Percentiles rank a stretch among this genome's conserved stretches.
Conservation (phyloP, 148 eudicot genomes). For the Vaccinium myrtillus region DNA sequence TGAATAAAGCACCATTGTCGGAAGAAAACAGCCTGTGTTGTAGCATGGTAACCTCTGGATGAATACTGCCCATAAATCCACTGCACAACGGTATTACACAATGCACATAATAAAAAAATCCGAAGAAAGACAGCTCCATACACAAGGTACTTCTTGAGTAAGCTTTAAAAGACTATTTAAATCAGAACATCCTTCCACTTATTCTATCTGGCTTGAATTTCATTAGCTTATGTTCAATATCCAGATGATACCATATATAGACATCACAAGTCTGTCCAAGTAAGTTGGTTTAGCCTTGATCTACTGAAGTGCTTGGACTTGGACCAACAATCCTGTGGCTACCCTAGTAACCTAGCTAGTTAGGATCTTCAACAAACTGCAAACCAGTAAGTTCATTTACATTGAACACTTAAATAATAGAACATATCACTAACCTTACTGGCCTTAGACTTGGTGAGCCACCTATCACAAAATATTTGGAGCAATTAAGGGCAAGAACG, state of each 20-base stretch:
- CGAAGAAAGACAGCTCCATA: background rate
- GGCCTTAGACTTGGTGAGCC: constrained; percentile 25
- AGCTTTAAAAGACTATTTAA: background rate
- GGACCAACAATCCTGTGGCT: constrained; percentile 6
- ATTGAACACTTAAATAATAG: background rate
- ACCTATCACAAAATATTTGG: constrained; percentile 23
- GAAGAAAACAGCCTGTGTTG: constrained; percentile 58
- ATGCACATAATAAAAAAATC: constrained; percentile 9
- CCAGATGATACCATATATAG: too few species aligned
- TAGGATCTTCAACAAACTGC: background rate
- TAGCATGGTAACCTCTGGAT: constrained; percentile 28
- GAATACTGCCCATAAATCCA: constrained; percentile 39
- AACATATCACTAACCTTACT: constrained; percentile 33
- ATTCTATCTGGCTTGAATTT: background rate
- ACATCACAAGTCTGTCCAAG: constrained; percentile 1
- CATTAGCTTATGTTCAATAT: background rate
- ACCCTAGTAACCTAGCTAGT: background rate
- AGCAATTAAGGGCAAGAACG: background rate
- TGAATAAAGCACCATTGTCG: constrained; percentile 43
- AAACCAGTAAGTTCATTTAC: background rate
- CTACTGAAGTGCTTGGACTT: background rate
- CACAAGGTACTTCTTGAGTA: background rate
- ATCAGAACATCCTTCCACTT: background rate
- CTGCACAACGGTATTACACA: constrained; percentile 32
- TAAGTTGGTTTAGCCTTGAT: constrained; percentile 3